Evolutionary conservation across 2,329 filamentous ascomycete species (phyloP).

Genomic region (Fusarium phyllophilum): DNA sequence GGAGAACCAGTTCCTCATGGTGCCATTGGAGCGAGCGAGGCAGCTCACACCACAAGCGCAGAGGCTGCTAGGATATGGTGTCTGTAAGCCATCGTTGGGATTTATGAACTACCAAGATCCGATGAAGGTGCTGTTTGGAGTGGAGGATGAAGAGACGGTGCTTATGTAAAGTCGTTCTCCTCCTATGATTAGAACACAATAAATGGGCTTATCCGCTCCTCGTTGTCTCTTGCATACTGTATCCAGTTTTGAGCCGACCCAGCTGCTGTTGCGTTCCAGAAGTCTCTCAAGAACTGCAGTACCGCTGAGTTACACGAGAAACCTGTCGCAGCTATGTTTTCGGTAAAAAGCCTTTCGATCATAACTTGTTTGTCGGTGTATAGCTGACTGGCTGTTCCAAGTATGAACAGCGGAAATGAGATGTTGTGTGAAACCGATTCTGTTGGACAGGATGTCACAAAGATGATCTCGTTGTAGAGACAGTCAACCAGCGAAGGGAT

Average conservation of each 20-base stretch:
- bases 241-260: background rate
- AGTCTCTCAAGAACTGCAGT: background rate
- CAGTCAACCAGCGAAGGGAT: background rate
- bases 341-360: background rate
- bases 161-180: background rate
- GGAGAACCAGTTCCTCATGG: conserved; percentile 29
- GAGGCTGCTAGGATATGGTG: conserved; percentile 15
- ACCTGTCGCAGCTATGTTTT: background rate
- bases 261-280: background rate
- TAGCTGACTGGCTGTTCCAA: background rate
- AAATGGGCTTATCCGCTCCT: background rate
- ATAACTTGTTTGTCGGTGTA: background rate
- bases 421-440: background rate
- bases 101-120: conserved; percentile 33
- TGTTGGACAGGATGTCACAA: background rate
- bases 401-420: background rate
- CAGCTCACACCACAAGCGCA: conserved; percentile 25
- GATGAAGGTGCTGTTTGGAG: conserved; percentile 22
- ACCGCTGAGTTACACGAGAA: background rate
- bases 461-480: background rate
- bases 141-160: conserved; percentile 25
- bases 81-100: conserved; percentile 13
- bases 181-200: background rate
- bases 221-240: background rate
- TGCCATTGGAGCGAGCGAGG: conserved; percentile 4